Evolutionary conservation across 345 rosid species (phyloP), one percentile per base, ranked within the genome.

Genomic region (Cardamine occulta): DNA sequence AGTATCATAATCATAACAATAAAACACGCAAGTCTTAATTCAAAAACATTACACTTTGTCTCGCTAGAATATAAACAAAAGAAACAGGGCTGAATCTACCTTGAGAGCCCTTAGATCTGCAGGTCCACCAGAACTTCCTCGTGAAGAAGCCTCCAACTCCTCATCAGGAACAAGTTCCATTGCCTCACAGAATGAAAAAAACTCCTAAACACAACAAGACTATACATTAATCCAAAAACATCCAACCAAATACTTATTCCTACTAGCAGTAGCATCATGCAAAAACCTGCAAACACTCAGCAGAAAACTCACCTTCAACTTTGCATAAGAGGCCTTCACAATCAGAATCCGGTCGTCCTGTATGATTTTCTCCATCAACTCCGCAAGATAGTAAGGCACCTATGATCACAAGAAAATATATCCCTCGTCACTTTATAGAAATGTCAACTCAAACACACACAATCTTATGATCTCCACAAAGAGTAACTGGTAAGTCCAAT

Each of bases 361-460:
- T 8, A 57, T 40, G 48, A 87, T 56, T 75, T 84, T 91, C 80
- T 91, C 99, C 3, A 78, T 88, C 84, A 96, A 76, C 85, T 93
- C 98, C 4, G 86, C 93, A 63, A 85, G 85, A 81, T 88, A 93
- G 83, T 78, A 91, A 8, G 99, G 91, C 57, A 88, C 97, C 98
- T 92, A 79, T 7, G 42, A 52, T 6, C 73, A 72, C 34, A 57
- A 10, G 14, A 24, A 18, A 15, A 18, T 17, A 14, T 23, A 57
- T 32, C 29, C 37, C 24, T 14, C 34, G 11, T 54, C 44, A 63
- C 32, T 23, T 53, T 7, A 45, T 7, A 1, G 13, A n/a, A 19
- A 47, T 21, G 2, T 11, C 31, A 42, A 68, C 7, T 18, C 54
- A 29, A 47, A 51, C 0, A 34, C 19, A 79, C 47, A 39, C 60